phyloP scores from a whole-genome alignment of 1,284 basidiomycete genomes.

The Entoloma clypeatum region DNA sequence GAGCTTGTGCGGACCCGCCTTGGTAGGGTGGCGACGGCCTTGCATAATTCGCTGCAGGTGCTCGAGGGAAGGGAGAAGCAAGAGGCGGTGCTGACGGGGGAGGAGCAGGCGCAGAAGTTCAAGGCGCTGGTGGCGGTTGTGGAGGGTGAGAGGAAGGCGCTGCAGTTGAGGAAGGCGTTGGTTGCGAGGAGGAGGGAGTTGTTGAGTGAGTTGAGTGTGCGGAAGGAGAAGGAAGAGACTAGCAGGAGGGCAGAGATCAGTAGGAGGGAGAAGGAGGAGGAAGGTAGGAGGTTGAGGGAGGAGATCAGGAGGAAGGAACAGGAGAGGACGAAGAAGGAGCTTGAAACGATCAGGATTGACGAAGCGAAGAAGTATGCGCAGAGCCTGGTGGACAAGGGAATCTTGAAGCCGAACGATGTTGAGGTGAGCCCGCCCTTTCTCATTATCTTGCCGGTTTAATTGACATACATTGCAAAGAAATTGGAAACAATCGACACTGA shows the following conservation, averaged over 20 bases:
- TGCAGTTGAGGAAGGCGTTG: constrained; percentile 76
- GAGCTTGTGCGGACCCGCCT: constrained; percentile 76
- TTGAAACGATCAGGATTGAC: constrained; percentile 78
- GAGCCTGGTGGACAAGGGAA: constrained; percentile 80
- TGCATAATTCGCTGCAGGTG: constrained; percentile 66
- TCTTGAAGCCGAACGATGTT: constrained; percentile 78
- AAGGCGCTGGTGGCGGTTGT: constrained; percentile 54
- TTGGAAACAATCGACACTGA: constrained; percentile 86
- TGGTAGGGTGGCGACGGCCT: constrained; percentile 66
- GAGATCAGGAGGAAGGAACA: constrained; percentile 70
- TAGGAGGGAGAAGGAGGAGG: constrained; percentile 73
- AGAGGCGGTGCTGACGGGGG: constrained; percentile 46
- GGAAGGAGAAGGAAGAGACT: constrained; percentile 91
- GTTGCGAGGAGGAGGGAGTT: constrained; percentile 88
- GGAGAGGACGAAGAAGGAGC: constrained; percentile 78
- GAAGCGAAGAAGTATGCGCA: constrained; percentile 92
- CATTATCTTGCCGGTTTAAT: constrained; percentile 4
- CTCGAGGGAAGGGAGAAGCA: constrained; percentile 42
- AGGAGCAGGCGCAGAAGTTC: constrained; percentile 53
- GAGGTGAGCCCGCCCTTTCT: constrained; percentile 47
- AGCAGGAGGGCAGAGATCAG: constrained; percentile 73
- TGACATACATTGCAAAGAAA: constrained; percentile 44
- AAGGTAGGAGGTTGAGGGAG: constrained; percentile 62
- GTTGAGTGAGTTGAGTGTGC: constrained; percentile 78
- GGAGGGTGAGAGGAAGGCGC: constrained; percentile 71